phyloP scores from a whole-genome alignment of 371 early-diverging fungal genomes.

The Umbelopsis sp. region DNA sequence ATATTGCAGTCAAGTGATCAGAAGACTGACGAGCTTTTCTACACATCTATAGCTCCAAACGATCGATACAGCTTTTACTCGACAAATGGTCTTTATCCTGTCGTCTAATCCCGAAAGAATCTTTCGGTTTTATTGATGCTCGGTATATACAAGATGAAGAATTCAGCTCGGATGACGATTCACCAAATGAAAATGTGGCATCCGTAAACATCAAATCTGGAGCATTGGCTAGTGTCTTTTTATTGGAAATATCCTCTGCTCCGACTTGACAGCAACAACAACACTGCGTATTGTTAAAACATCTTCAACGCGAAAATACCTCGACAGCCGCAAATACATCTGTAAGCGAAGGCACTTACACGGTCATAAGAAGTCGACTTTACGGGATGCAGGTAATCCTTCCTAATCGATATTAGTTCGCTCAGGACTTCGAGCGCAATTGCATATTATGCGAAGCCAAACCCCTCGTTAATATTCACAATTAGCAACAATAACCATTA shows the following conservation, averaged over 20 bases:
- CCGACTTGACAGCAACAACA: no score
- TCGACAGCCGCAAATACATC: no score
- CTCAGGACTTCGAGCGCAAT: no score
- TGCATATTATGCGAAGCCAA: no score
- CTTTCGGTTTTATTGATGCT: conserved; percentile 47
- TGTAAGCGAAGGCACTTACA: no score
- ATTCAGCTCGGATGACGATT: conserved; percentile 8
- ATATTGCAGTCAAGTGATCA: not conserved
- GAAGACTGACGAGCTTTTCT: not conserved
- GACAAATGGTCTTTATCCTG: conserved; percentile 56
- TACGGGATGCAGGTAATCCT: no score
- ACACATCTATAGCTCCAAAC: conserved; percentile 44
- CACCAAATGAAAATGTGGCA: not conserved
- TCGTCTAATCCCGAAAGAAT: conserved; percentile 41
- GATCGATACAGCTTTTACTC: conserved; percentile 54
- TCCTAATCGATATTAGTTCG: no score
- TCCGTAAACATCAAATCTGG: conserved; percentile 32
- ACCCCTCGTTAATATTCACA: no score
- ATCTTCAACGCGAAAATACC: no score
- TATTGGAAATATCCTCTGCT: conserved; percentile 31
- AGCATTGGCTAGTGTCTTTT: conserved; percentile 40
- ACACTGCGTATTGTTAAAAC: no score
- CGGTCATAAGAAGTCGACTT: no score
- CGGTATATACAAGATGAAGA: conserved; percentile 34
- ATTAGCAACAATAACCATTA: no score